Evolutionary conservation across 2,329 filamentous ascomycete species (phyloP), one percentile per base, ranked within the genome.

Genomic region (Calycina herbarum): DNA sequence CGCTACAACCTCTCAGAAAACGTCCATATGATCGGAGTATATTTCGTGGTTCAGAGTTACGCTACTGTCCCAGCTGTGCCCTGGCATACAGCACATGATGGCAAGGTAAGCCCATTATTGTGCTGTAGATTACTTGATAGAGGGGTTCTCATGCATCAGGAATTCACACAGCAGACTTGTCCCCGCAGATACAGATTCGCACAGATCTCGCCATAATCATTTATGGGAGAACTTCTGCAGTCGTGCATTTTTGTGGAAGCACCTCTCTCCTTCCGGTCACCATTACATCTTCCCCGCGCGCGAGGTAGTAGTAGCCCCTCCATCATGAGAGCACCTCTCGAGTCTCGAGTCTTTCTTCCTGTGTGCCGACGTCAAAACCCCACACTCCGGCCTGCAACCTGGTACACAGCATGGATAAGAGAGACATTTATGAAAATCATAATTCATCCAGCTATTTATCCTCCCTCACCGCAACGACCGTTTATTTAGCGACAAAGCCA

Each of bases 211-310:
- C n/a, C 24, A 51, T 11, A 51, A 24, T 13, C 7, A 10, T 24
- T 5, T 24, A 15, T 51, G n/a, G 2, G 5, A 20, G 17, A 48
- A 20, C 8, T 48, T 48, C 45, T 48, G 45, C 45, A 48, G 45
- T 24, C 59, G 40, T 51, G 59, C 42, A 54, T 4, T 48, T 17
- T 13, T 24, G 24, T 61, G 42, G 42, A 61, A 61, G 59, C 59
- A 61, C 17, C 10, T 29, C 59, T 31, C 27, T 31, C 24, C 24
- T 51, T 61, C 59, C 59, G 59, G 59, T 61, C 59, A 61, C 40
- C 45, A 51, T 51, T 27, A 15, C 45, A 24, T 24, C 45, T 56
- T 27, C 29, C 29, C 31, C 13, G 57, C 15, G 33, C 27, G 57
- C 15, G 24, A 35, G 57, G 57, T 38, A 45, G 59, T 29, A 29